Percentiles rank a stretch among this genome's conserved stretches.
phyloP scores from a whole-genome alignment of 2,329 filamentous ascomycete species.

The Hypomyces rosellus region DNA sequence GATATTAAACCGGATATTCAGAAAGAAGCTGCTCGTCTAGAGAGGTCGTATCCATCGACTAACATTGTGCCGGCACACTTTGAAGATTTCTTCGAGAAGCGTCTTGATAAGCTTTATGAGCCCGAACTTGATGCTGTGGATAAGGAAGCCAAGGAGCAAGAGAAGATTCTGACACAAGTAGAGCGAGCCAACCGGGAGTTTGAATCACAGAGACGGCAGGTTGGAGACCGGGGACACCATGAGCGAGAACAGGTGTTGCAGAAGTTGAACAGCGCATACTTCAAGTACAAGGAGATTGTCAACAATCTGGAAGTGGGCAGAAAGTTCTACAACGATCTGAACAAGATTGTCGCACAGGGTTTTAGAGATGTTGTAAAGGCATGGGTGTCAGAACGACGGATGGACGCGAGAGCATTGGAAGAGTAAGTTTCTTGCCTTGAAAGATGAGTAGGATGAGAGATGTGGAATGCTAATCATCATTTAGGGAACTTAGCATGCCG shows the following conservation, averaged over 20 bases:
- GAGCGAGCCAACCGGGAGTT: constrained; percentile 74
- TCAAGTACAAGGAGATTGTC: constrained; percentile 94
- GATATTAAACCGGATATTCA: constrained; percentile 84
- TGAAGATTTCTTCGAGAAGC: constrained; percentile 80
- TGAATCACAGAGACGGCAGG: constrained; percentile 60
- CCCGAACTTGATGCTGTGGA: constrained; percentile 64
- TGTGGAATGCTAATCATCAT: constrained; percentile 9
- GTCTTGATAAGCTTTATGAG: constrained; percentile 71
- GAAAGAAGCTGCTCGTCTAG: constrained; percentile 74
- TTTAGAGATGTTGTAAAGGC: constrained; percentile 73
- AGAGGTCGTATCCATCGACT: constrained; percentile 79
- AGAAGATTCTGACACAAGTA: constrained; percentile 61
- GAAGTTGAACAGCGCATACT: constrained; percentile 81
- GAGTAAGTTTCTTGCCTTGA: constrained; percentile 43
- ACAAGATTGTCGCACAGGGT: constrained; percentile 69
- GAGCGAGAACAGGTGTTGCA: constrained; percentile 86
- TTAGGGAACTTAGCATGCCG: constrained; percentile 47
- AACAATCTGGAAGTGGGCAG: constrained; percentile 84
- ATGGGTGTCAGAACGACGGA: constrained; percentile 74
- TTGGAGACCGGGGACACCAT: constrained; percentile 53
- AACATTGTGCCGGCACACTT: constrained; percentile 84
- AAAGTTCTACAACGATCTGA: constrained; percentile 96
- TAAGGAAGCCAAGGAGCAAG: constrained; percentile 70
- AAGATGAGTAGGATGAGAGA: not conserved
- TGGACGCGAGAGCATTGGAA: constrained; percentile 75